Evolutionary conservation across 1,284 basidiomycete genomes (phyloP).

Genomic region (Ceratobasidium sp.): DNA sequence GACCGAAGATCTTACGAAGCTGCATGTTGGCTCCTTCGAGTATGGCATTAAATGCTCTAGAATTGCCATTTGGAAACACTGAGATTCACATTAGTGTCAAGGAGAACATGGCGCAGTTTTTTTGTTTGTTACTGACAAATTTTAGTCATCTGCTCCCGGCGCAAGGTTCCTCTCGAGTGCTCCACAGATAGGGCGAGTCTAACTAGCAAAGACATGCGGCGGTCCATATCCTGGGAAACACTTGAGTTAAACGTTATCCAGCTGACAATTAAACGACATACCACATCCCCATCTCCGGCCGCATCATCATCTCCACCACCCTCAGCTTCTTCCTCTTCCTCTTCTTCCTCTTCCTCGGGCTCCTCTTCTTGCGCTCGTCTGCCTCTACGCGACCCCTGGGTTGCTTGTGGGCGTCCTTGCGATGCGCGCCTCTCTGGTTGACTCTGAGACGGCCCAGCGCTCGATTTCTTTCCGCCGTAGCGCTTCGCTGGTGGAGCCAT

Average conservation of each 20-base stretch:
- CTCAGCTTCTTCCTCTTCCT: conserved; percentile 37
- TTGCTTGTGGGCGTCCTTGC: conserved; percentile 21
- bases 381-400: conserved; percentile 41
- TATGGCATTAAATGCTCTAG: conserved; percentile 71
- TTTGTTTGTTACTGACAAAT: conserved; percentile 65
- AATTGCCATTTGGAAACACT: conserved; percentile 71
- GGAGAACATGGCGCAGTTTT: neutral
- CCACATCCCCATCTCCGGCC: conserved; percentile 20
- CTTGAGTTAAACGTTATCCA: neutral
- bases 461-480: conserved; percentile 18
- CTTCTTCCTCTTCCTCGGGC: conserved; percentile 47
- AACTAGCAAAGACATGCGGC: conserved; percentile 75
- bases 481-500: conserved; percentile 24
- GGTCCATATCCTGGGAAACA: conserved; percentile 65
- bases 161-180: conserved; percentile 70
- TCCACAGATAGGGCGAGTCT: conserved; percentile 81
- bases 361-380: conserved; percentile 38
- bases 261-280: neutral
- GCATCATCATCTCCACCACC: conserved; percentile 44
- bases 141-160: conserved; percentile 82
- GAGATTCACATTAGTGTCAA: conserved; percentile 25
- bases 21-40: conserved; percentile 71
- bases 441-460: conserved; percentile 32
- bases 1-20: conserved; percentile 73
- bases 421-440: neutral